Conservation (phyloP, 495 filamentous ascomycete species). For the Talaromyces stipitatus region DNA sequence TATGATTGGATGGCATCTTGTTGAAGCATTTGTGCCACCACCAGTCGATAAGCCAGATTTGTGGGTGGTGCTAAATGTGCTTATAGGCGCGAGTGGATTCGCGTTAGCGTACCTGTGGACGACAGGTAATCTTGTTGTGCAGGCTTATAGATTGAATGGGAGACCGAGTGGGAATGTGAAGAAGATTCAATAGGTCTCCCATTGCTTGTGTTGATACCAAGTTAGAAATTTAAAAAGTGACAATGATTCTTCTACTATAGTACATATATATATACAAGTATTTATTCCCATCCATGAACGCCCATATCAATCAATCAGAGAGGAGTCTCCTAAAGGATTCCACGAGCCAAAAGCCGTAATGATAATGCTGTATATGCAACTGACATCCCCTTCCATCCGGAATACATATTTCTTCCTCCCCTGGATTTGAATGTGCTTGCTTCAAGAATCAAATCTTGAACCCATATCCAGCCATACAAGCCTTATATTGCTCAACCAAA, state of each 20-base stretch:
- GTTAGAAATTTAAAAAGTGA: background rate
- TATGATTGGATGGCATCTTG: constrained; percentile 73
- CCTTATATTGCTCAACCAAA: constrained; percentile 76
- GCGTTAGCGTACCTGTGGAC: constrained; percentile 87
- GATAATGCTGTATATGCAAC: background rate
- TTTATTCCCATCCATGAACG: background rate
- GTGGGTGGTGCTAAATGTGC: constrained; percentile 85
- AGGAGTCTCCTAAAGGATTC: background rate
- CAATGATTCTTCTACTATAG: background rate
- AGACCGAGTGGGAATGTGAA: constrained; percentile 23
- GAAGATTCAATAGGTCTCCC: constrained; percentile 33
- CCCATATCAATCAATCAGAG: background rate
- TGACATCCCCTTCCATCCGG: background rate
- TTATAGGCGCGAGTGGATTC: constrained; percentile 79
- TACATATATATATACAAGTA: background rate
- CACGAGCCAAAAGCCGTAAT: background rate
- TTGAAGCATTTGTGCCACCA: constrained; percentile 57
- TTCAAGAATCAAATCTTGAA: constrained; percentile 68
- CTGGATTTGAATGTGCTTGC: too few species aligned
- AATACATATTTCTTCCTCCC: too few species aligned
- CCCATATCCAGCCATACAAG: constrained; percentile 88
- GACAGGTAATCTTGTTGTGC: constrained; percentile 57
- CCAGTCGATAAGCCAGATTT: constrained; percentile 79
- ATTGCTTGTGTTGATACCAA: background rate
- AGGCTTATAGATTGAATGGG: constrained; percentile 38